phyloP scores from a whole-genome alignment of 1,284 basidiomycete species.

The Cryptococcus wingfieldii region DNA sequence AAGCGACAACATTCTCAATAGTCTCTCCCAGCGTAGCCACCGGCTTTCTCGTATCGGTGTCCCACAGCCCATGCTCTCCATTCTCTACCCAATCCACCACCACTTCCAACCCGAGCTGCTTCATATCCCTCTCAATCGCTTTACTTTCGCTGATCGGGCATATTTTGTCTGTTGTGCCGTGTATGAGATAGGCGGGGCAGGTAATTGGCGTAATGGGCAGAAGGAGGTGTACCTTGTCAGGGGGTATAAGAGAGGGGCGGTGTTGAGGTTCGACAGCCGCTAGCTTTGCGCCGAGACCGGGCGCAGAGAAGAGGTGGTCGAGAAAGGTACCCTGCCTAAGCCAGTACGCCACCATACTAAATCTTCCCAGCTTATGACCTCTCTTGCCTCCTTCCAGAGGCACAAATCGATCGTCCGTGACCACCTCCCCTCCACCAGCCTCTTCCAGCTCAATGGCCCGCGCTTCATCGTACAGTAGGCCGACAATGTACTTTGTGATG shows the following conservation, averaged over 20 bases:
- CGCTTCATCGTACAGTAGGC: neutral
- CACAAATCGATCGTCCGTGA: neutral
- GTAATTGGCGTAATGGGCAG: too few relatives aligned
- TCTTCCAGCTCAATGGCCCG: neutral
- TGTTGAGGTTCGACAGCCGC: too few relatives aligned
- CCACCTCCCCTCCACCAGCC: neutral
- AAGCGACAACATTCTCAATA: too few relatives aligned
- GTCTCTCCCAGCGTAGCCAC: too few relatives aligned
- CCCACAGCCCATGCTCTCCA: conserved; percentile 5
- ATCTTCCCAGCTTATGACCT: neutral
- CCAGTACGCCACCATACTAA: conserved; percentile 1
- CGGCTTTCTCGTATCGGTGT: too few relatives aligned
- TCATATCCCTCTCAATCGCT: too few relatives aligned
- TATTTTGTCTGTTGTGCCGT: too few relatives aligned
- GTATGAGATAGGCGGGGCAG: too few relatives aligned
- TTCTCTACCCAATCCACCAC: conserved; percentile 9
- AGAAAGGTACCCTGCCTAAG: neutral
- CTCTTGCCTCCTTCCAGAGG: neutral
- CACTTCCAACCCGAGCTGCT: neutral
- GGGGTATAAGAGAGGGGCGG: too few relatives aligned
- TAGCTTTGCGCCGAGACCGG: too few relatives aligned
- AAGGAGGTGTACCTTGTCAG: too few relatives aligned
- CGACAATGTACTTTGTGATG: neutral
- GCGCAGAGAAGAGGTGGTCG: neutral
- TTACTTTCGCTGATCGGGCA: too few relatives aligned